These are phyloP conservation scores for Gossypium australe DNA, from an alignment of 345 rosid genomes.

Conservation along the genomic window DNA sequence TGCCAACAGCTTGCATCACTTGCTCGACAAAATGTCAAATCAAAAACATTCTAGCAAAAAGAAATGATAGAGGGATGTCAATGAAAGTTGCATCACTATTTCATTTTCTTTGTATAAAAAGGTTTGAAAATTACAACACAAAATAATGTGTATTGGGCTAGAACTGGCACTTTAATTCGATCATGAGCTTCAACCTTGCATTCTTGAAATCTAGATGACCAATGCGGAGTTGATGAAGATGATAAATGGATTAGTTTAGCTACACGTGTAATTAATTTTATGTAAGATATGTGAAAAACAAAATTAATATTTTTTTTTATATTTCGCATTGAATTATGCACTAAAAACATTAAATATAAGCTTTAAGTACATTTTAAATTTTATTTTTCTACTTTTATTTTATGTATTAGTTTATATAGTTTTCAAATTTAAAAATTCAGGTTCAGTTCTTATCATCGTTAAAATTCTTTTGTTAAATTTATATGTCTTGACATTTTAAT, in stretches of 20 bases:
- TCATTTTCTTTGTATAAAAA: neutral
- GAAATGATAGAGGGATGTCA: neutral
- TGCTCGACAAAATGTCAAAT: slow-evolving; percentile 6
- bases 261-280: neutral
- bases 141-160: slow-evolving; percentile 1
- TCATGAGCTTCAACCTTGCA: neutral
- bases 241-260: neutral
- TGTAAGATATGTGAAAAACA: neutral
- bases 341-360: too few relatives aligned
- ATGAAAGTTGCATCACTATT: slow-evolving; percentile 7
- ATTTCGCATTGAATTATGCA: too few relatives aligned
- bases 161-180: neutral
- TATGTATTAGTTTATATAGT: too few relatives aligned
- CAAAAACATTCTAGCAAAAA: slow-evolving; percentile 15
- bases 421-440: too few relatives aligned
- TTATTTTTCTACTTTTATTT: neutral
- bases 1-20: slow-evolving; percentile 4
- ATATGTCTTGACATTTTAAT: too few relatives aligned
- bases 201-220: neutral
- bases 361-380: neutral
- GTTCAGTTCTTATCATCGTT: too few relatives aligned
- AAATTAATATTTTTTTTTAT: neutral
- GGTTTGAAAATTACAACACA: slow-evolving; percentile 16
- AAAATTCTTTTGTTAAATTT: too few relatives aligned
- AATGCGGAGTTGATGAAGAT: neutral